Percentiles rank a stretch among this genome's conserved stretches.
phyloP scores from a whole-genome alignment of 2,329 filamentous ascomycete species.

The Daldinia eschscholtzii region DNA sequence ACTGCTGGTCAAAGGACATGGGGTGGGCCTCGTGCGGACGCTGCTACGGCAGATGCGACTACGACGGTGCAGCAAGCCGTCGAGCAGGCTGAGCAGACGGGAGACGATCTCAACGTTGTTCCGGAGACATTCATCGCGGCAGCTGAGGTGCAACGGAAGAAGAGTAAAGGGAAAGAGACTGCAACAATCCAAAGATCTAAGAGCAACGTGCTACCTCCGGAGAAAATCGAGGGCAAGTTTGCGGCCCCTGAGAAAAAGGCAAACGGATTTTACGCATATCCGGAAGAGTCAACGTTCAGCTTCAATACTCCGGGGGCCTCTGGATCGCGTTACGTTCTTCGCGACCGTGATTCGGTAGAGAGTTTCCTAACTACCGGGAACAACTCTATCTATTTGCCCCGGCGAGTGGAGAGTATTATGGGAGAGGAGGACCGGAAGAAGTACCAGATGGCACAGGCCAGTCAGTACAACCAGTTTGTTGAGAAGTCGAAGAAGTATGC shows the following conservation, averaged over 20 bases:
- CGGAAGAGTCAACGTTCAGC: slow-evolving; percentile 75
- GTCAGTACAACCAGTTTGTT: slow-evolving; percentile 57
- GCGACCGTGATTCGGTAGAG: slow-evolving; percentile 74
- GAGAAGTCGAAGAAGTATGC: slow-evolving; percentile 52
- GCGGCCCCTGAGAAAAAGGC: slow-evolving; percentile 75
- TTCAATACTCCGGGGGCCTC: slow-evolving; percentile 57
- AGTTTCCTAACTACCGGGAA: slow-evolving; percentile 71
- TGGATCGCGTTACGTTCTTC: slow-evolving; percentile 61
- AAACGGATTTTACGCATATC: slow-evolving; percentile 77
- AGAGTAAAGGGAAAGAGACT: slow-evolving; percentile 47
- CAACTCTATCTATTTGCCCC: slow-evolving; percentile 74
- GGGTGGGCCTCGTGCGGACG: slow-evolving; percentile 93
- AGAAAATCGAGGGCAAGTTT: slow-evolving; percentile 83
- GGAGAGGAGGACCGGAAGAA: slow-evolving; percentile 80
- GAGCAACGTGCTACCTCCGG: slow-evolving; percentile 78
- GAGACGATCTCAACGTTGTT: slow-evolving; percentile 90
- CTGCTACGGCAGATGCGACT: slow-evolving; percentile 79
- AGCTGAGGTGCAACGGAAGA: slow-evolving; percentile 60
- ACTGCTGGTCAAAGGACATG: slow-evolving; percentile 94
- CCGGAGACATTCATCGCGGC: slow-evolving; percentile 83
- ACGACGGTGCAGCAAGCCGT: slow-evolving; percentile 87
- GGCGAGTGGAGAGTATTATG: slow-evolving; percentile 81
- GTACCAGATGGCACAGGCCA: slow-evolving; percentile 76
- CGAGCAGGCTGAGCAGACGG: slow-evolving; percentile 80
- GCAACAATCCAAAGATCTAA: slow-evolving; percentile 61